phyloP scores from a whole-genome alignment of 495 filamentous ascomycete genomes.

The Neurospora cerealis region DNA sequence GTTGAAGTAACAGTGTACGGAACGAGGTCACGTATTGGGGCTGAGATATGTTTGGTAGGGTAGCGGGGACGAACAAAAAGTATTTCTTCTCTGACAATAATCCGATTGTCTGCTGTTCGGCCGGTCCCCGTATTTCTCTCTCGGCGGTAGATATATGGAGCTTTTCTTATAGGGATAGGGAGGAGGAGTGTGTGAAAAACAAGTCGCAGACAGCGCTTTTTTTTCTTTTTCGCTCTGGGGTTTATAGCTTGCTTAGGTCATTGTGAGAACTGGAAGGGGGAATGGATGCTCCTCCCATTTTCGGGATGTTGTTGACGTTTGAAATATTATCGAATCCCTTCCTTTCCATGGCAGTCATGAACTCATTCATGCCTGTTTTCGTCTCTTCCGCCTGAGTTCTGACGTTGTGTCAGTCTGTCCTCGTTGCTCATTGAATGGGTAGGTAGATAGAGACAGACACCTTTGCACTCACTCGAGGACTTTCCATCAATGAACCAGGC shows the following conservation, averaged over 20 bases:
- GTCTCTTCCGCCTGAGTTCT: background rate
- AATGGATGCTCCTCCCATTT: background rate
- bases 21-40: background rate
- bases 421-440: background rate
- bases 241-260: background rate
- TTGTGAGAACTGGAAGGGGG: background rate
- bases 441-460: background rate
- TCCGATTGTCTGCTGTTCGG: background rate
- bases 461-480: background rate
- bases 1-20: background rate
- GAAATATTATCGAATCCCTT: background rate
- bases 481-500: background rate
- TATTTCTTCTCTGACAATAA: background rate
- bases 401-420: background rate
- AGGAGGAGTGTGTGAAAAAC: background rate
- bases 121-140: background rate
- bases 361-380: background rate
- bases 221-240: conserved; percentile 9
- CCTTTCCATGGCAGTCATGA: background rate
- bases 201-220: background rate
- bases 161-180: background rate
- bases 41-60: background rate
- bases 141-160: background rate
- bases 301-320: background rate
- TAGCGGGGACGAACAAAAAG: background rate